Evolutionary conservation across 2,329 filamentous ascomycete species (phyloP), one percentile per base, ranked within the genome.

Genomic region (Westerdykella aurantiaca): DNA sequence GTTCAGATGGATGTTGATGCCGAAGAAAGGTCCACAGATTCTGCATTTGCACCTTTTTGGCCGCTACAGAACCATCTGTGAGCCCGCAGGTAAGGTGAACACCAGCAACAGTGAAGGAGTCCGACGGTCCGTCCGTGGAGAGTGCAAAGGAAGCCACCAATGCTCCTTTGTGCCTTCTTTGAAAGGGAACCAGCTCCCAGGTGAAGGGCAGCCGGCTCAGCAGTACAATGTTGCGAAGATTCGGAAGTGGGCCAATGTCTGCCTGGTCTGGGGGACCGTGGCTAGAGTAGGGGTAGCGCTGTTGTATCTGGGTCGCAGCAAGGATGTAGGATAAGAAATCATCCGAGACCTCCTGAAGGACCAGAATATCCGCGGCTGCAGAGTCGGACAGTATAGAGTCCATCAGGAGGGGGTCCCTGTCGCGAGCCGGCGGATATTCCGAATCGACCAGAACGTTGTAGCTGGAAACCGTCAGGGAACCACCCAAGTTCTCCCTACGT

Each of bases 321-420:
- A 85, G 73, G 0, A 86, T 65, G 44, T 72, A 74, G 0, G 72
- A 70, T 0, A 86, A 71, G 47, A 85, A 83, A 34, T 78, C 72
- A 48, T 85, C 81, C 0, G 80, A 82, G 1, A 85, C 77, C 63
- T 85, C 82, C 57, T 85, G 75, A 5, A 86, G 69, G 3, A 69
- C 61, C 1, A 74, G 42, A 16, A 74, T 51, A 42, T 71, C 66
- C 3, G 68, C 63, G 33, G 55, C 49, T 9, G 63, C 64, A 31
- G 51, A 47, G 5, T 63, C 43, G 0, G 61, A 62, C 11, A 67
- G 50, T 25, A 73, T 55, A 3, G 58, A 61, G 14, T 58, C 40
- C 18, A 69, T 46, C 16, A 73, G 49, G 16, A 66, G 53, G 4
- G 65, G 55, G 49, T 71, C 62, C 25, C 70, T 58, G 39, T 68